Evolutionary conservation across 2,329 filamentous ascomycete species (phyloP).

Genomic region (Thielaviopsis populi): DNA sequence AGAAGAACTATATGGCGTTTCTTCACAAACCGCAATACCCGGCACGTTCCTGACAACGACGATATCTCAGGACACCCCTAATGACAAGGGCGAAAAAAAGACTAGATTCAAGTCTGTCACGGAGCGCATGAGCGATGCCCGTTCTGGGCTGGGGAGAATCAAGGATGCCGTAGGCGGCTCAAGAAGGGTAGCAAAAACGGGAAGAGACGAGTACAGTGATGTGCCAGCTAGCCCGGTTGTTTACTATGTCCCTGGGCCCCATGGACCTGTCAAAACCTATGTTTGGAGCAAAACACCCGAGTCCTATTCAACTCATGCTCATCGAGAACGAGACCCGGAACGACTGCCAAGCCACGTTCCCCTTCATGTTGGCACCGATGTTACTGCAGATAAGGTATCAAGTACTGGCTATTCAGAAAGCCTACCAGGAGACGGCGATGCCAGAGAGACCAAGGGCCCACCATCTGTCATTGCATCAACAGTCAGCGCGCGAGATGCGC

Average conservation of each 20-base stretch:
- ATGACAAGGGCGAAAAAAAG: slow-evolving; percentile 30
- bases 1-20: slow-evolving; percentile 32
- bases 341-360: background rate
- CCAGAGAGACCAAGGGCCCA: background rate
- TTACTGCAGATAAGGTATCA: background rate
- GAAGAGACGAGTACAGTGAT: slow-evolving; percentile 39
- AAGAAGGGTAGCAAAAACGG: slow-evolving; percentile 37
- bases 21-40: slow-evolving; percentile 22
- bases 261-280: slow-evolving; percentile 30
- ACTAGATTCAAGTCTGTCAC: slow-evolving; percentile 66
- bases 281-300: slow-evolving; percentile 51
- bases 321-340: slow-evolving; percentile 4
- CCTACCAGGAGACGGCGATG: slow-evolving; percentile 4
- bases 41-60: slow-evolving; percentile 11
- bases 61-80: slow-evolving; percentile 19
- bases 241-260: slow-evolving; percentile 11
- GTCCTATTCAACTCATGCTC: slow-evolving; percentile 33
- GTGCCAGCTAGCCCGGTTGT: slow-evolving; percentile 19
- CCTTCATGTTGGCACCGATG: background rate
- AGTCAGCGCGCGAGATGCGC: background rate
- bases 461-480: background rate
- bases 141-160: slow-evolving; percentile 69
- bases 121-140: slow-evolving; percentile 63
- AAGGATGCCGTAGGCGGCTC: slow-evolving; percentile 63
- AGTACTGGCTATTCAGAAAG: background rate